phyloP scores from a whole-genome alignment of 495 filamentous ascomycete species.

The Trypethelium eluteriae region DNA sequence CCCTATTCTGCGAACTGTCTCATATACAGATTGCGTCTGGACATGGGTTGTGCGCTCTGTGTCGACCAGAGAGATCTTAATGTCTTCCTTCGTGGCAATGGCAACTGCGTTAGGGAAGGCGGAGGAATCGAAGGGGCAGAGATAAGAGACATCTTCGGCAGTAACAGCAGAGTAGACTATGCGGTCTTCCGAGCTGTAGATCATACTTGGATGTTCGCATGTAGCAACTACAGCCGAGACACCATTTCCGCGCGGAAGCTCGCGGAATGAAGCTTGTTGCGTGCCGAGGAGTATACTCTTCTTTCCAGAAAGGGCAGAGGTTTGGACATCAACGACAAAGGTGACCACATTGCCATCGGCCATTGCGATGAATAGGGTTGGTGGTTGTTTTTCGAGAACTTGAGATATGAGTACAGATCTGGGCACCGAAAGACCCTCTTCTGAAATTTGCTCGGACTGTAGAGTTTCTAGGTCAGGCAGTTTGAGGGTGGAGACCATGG shows the following conservation, averaged over 20 bases:
- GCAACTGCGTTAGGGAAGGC: conserved; percentile 75
- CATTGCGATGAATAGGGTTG: conserved; percentile 86
- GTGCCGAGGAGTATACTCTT: conserved; percentile 83
- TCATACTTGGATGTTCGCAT: conserved; percentile 86
- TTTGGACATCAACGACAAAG: conserved; percentile 58
- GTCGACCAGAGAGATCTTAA: conserved; percentile 79
- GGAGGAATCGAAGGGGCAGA: conserved; percentile 74
- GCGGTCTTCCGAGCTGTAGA: conserved; percentile 79
- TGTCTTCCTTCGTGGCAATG: conserved; percentile 64
- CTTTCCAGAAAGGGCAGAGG: conserved; percentile 55
- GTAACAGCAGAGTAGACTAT: conserved; percentile 95
- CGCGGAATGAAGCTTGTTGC: conserved; percentile 69
- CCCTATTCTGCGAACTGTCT: conserved; percentile 79
- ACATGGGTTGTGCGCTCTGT: conserved; percentile 80
- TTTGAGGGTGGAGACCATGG: conserved; percentile 62
- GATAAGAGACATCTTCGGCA: conserved; percentile 69
- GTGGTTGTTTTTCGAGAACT: conserved; percentile 53
- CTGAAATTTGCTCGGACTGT: conserved; percentile 49
- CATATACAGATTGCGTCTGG: conserved; percentile 63
- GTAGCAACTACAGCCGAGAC: conserved; percentile 83
- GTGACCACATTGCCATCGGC: conserved; percentile 88
- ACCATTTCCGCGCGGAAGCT: conserved; percentile 56
- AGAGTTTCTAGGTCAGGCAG: conserved; percentile 55
- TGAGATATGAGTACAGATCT: conserved; percentile 72
- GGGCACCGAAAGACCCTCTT: conserved; percentile 61